A percentile compares a stretch with the other conserved stretches of the same genome.
These are phyloP conservation scores for Fusarium sp. DNA, from an alignment of 2,329 filamentous ascomycete genomes.

Conservation along the genomic window DNA sequence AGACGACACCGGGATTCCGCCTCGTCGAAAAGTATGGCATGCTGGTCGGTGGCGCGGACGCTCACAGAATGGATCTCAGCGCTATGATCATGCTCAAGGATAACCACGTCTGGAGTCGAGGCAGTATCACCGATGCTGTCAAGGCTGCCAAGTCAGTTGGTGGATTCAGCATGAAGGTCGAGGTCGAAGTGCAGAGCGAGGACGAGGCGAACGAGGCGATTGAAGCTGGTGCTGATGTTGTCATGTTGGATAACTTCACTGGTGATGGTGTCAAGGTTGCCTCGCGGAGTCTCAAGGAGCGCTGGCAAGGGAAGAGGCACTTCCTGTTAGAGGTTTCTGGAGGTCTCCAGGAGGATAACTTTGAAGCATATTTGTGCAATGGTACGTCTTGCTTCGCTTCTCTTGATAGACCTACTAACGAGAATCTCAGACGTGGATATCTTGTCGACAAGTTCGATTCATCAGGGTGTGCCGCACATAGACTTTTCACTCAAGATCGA, in stretches of 20 bases:
- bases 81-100: slow-evolving; percentile 99
- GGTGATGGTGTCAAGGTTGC: slow-evolving; percentile 81
- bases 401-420: not conserved
- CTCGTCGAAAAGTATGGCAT: slow-evolving; percentile 99
- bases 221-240: slow-evolving; percentile 88
- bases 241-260: slow-evolving; percentile 98
- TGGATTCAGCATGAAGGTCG: slow-evolving; percentile 92
- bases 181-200: slow-evolving; percentile 93
- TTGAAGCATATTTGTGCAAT: slow-evolving; percentile 81
- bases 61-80: slow-evolving; percentile 89
- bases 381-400: slow-evolving; percentile 59
- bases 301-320: slow-evolving; percentile 78
- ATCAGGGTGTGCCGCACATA: slow-evolving; percentile 92
- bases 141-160: slow-evolving; percentile 83
- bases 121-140: slow-evolving; percentile 88
- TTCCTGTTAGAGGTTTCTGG: slow-evolving; percentile 94
- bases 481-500: slow-evolving; percentile 96
- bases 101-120: slow-evolving; percentile 95
- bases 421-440: slow-evolving; percentile 87
- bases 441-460: slow-evolving; percentile 94
- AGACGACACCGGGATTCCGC: slow-evolving; percentile 96
- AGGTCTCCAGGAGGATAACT: slow-evolving; percentile 87
- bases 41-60: slow-evolving; percentile 91
- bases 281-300: slow-evolving; percentile 79
- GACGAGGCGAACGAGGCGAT: slow-evolving; percentile 93